Conservation (phyloP, 2,329 filamentous ascomycete genomes). For the Colletotrichum falcatum region DNA sequence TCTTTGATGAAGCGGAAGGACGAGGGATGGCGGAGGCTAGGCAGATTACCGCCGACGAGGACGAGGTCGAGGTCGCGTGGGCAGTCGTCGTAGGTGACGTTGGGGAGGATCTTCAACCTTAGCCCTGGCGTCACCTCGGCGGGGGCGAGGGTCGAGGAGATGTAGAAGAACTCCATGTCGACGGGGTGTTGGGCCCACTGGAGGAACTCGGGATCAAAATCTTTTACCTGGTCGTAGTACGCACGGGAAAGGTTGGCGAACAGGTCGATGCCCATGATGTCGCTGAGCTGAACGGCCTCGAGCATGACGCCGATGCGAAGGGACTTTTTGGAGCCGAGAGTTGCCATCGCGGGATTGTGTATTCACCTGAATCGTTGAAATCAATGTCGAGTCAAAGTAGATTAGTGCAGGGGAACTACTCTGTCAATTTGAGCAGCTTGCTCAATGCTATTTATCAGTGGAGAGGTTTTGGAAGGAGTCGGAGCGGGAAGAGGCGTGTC, state of each 20-base stretch:
- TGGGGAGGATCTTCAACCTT: constrained; percentile 51
- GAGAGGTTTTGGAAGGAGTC: not conserved
- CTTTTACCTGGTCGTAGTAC: constrained; percentile 41
- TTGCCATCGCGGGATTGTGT: constrained; percentile 8
- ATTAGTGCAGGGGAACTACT: fast-evolving
- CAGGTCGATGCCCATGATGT: constrained; percentile 55
- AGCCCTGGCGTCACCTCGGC: constrained; percentile 49
- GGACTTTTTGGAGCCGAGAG: constrained; percentile 32
- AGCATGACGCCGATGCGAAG: constrained; percentile 55
- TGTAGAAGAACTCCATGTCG: constrained; percentile 53
- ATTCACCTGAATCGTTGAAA: too few relatives aligned
- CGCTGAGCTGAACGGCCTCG: constrained; percentile 53
- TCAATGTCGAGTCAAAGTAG: not conserved
- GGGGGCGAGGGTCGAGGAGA: constrained; percentile 50
- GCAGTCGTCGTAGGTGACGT: constrained; percentile 54
- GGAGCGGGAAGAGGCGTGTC: not conserved
- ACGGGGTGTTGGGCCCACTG: constrained; percentile 44
- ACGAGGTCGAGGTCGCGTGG: constrained; percentile 57
- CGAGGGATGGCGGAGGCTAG: constrained; percentile 46
- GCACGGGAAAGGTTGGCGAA: constrained; percentile 52
- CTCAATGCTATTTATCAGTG: too few relatives aligned
- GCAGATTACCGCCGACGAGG: constrained; percentile 52
- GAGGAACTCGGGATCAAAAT: constrained; percentile 41
- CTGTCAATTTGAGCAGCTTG: not conserved
- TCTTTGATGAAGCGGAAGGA: constrained; percentile 53